These are phyloP conservation scores for Cladosporium halotolerans DNA, from an alignment of 2,329 filamentous ascomycete genomes.

Conservation along the genomic window DNA sequence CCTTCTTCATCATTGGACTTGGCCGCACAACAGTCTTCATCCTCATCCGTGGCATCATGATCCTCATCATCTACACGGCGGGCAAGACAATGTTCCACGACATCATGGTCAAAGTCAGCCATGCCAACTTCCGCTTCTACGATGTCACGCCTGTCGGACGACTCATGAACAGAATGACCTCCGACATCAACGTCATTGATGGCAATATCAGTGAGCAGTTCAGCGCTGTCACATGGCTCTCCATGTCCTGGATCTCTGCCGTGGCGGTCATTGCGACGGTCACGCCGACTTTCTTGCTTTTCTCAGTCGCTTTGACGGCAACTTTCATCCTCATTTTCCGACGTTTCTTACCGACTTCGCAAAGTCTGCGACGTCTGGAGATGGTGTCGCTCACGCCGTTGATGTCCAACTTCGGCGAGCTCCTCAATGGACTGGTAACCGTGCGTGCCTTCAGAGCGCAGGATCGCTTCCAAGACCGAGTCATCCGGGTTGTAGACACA, in stretches of 20 bases:
- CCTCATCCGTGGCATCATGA: conserved; percentile 59
- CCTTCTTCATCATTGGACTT: conserved; percentile 61
- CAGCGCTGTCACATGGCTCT: conserved; percentile 61
- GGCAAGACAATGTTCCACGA: conserved; percentile 68
- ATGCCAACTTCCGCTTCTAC: conserved; percentile 83
- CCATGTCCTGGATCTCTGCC: conserved; percentile 65
- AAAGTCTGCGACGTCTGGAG: conserved; percentile 74
- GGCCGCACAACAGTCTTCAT: conserved; percentile 55
- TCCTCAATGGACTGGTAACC: conserved; percentile 78
- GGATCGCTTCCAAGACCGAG: conserved; percentile 69
- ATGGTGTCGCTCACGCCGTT: conserved; percentile 85
- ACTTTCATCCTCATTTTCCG: conserved; percentile 69
- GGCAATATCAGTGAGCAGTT: conserved; percentile 75
- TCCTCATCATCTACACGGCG: conserved; percentile 73
- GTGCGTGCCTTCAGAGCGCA: conserved; percentile 79
- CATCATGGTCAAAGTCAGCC: conserved; percentile 66
- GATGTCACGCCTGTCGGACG: conserved; percentile 84
- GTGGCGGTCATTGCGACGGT: conserved; percentile 72
- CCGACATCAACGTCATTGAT: conserved; percentile 83
- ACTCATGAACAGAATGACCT: conserved; percentile 86
- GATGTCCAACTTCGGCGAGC: conserved; percentile 86
- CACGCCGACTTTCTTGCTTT: conserved; percentile 68
- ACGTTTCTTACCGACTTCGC: conserved; percentile 73
- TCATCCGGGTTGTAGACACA: conserved; percentile 73
- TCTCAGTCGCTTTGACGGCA: conserved; percentile 61